Evolutionary conservation across 345 rosid genomes (phyloP), one percentile per base, ranked within the genome.

Genomic region (Corchorus capsularis): DNA sequence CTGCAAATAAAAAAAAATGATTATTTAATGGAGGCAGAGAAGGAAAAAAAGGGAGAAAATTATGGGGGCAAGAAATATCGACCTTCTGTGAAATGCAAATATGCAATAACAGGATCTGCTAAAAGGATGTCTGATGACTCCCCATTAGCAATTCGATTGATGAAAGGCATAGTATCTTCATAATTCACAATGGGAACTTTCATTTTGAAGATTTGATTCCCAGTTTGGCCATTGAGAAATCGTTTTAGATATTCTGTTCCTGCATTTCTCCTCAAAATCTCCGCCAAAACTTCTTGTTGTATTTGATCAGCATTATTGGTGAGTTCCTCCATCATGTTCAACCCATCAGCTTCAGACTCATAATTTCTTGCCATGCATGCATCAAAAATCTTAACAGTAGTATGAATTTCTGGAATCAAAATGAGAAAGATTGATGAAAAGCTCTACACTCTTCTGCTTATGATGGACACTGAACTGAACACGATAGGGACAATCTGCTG

Each of bases 131-230:
- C 60, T n/a, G 60, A n/a, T n/a, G 27, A 11, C 60, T 55, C 60
- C 27, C 60, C 60, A n/a, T 55, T 19, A 8, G 60, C 60, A 8
- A 55, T 55, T 27, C 60, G 27, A 55, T 55, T 9, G 8, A 55
- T 55, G 27, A n/a, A 55, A 55, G 27, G 27, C 60, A 2, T 19
- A 2, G 87, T 78, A 81, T 91, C 92, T 49, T 91, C 92, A 34
- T 91, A 91, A 73, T 70, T 83, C 27, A 88, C 89, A 35, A 90
- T 77, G 2, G 92, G 93, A 17, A 92, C 92, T 50, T 77, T 85
- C 66, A 79, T 72, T 79, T 87, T 92, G 89, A 90, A 90, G 39
- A 17, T 57, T 34, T 79, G 78, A 79, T 82, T 84, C 47, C 76
- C 83, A 34, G 76, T 80, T 7, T 63, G 80, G 59, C 86, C 91